phyloP scores from a whole-genome alignment of 768 basidiomycete species.

The Lentinula detonsa region DNA sequence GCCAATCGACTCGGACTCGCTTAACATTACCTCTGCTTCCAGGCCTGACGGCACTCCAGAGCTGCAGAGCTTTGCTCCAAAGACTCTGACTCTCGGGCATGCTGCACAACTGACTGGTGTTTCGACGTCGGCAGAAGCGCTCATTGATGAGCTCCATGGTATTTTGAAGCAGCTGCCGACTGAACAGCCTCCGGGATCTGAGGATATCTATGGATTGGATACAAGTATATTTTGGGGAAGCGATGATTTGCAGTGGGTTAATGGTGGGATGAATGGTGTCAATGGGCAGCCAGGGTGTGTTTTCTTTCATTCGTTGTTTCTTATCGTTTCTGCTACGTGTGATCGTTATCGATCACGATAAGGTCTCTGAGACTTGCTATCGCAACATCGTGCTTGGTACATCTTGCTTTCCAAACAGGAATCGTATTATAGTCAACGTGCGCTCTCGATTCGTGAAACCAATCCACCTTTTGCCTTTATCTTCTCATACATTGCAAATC shows the following conservation, averaged over 20 bases:
- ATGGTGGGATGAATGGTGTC: conserved; percentile 58
- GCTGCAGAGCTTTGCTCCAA: conserved; percentile 36
- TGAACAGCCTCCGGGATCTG: conserved; percentile 48
- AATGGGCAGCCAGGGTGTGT: conserved; percentile 21
- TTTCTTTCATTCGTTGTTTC: background rate
- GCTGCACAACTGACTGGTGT: conserved; percentile 15
- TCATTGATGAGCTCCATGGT: conserved; percentile 50
- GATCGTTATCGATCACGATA: background rate
- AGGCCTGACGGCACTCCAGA: conserved; percentile 43
- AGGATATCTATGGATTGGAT: conserved; percentile 71
- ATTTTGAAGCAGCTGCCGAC: conserved; percentile 58
- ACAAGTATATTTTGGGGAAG: conserved; percentile 58
- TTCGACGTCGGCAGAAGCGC: conserved; percentile 23
- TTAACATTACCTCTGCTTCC: conserved; percentile 41
- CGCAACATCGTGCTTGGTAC: too few species aligned
- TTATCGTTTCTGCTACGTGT: background rate
- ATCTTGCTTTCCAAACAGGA: too few species aligned
- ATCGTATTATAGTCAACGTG: too few species aligned
- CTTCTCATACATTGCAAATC: too few species aligned
- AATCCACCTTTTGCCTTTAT: too few species aligned
- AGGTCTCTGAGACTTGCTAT: too few species aligned
- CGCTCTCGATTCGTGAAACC: too few species aligned
- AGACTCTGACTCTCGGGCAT: conserved; percentile 15
- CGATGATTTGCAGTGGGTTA: conserved; percentile 54
- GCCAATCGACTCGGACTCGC: conserved; percentile 21